Evolutionary conservation across 169 alveolate genomes (phyloP), one percentile per base, ranked within the genome.

Genomic region (Plasmodium blacklocki): DNA sequence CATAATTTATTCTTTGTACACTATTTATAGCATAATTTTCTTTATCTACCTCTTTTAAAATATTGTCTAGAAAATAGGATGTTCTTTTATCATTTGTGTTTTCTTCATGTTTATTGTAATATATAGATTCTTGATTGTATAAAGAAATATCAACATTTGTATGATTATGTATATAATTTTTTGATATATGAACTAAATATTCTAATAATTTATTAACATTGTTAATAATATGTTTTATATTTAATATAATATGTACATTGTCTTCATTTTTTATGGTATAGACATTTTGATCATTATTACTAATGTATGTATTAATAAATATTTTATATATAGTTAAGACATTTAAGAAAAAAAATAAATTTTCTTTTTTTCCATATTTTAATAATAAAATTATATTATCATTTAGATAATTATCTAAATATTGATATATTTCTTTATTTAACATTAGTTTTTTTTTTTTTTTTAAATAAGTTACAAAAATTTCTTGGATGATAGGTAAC

Each of bases 341-440:
- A 54, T 86, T 86, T 29, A 86, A 49, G 47, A 86, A 86, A 50
- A 63, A 59, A 21, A 58, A 86, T 21, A 86, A 62, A 52, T 86
- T 49, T 86, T 86, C 92, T 32, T 86, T 86, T 59, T 60, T 71
- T 45, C 62, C 67, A 71, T 59, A 86, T 62, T 71, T 86, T 86
- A 86, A 86, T 71, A 86, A 86, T 50, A 86, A 62, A 26, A 29
- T 72, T 7, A 86, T 72, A 86, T 86, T 86, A 49, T 70, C 87
- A 86, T 39, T 67, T 15, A 66, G 59, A 67, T 86, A 64, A 50
- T 52, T 60, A 9, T 60, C 21, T 63, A 86, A 23, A 39, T 86
- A n/a, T 54, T 71, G 18, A 60, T 86, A 86, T 43, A 72, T 60
- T 72, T 86, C 73, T n/a, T 70, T 50, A 72, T 86, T 86, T 52